Evolutionary conservation across 2,329 filamentous ascomycete genomes (phyloP).

Genomic region (Paradendryphiella salina): DNA sequence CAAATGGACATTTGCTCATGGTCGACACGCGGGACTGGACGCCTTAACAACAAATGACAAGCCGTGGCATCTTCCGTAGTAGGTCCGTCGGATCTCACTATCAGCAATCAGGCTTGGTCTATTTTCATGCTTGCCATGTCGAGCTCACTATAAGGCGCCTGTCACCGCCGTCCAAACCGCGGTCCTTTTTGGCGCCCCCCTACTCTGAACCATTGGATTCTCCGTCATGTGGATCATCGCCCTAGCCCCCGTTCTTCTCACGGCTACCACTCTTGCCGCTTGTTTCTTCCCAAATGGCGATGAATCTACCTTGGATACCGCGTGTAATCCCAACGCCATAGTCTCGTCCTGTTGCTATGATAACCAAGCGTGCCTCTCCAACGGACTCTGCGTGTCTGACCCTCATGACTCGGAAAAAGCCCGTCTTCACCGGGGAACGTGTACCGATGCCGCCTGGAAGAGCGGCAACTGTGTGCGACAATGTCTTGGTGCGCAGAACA

Average conservation of each 20-base stretch:
- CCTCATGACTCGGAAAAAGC: slow-evolving; percentile 25
- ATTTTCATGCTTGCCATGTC: not conserved
- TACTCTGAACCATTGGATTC: not conserved
- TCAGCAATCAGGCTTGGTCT: not conserved
- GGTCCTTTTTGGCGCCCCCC: not conserved
- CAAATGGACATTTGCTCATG: not conserved
- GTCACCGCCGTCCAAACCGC: not conserved
- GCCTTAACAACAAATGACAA: slow-evolving; percentile 1
- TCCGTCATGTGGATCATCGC: slow-evolving; percentile 1
- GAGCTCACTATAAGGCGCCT: slow-evolving; percentile 7
- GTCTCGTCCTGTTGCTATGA: slow-evolving; percentile 35
- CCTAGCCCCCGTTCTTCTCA: not conserved
- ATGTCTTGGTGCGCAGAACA: slow-evolving; percentile 21
- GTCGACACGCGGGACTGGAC: not conserved
- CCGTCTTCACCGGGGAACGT: slow-evolving; percentile 33
- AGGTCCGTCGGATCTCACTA: not conserved
- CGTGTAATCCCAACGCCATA: slow-evolving; percentile 21
- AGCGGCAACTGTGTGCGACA: slow-evolving; percentile 31
- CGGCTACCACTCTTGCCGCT: slow-evolving; percentile 7
- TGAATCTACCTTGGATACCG: slow-evolving; percentile 15
- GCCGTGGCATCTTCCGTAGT: not conserved
- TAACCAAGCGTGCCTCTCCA: slow-evolving; percentile 38
- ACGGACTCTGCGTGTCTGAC: slow-evolving; percentile 35
- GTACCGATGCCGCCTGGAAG: slow-evolving; percentile 33
- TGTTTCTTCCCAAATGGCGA: slow-evolving; percentile 26